A percentile compares a stretch with the other conserved stretches of the same genome.
Conservation (phyloP, 2,329 filamentous ascomycete species). For the Exophiala aquamarina region DNA sequence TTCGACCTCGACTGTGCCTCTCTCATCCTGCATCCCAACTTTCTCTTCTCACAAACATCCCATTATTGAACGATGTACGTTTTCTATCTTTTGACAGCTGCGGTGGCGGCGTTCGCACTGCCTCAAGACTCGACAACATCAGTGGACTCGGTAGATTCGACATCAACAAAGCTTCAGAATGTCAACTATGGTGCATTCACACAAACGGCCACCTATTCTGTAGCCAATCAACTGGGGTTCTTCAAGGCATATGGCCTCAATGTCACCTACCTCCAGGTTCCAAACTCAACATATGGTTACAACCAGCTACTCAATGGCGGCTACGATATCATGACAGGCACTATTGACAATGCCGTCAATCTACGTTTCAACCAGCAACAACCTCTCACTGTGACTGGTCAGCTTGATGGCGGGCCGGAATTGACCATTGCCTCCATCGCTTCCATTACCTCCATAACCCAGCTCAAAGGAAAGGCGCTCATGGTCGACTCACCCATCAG, state of each 20-base stretch:
- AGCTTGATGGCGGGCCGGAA: constrained; percentile 34
- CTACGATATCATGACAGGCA: constrained; percentile 33
- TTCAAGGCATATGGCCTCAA: constrained; percentile 31
- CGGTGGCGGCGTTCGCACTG: no score
- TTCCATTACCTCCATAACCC: constrained; percentile 28
- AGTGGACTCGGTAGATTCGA: neutral
- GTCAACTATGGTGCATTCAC: constrained; percentile 25
- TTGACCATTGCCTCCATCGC: constrained; percentile 31
- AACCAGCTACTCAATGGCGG: constrained; percentile 25
- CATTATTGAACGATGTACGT: no score
- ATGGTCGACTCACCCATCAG: constrained; percentile 33
- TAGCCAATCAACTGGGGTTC: constrained; percentile 41
- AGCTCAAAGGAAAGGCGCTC: constrained; percentile 30
- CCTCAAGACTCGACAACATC: no score
- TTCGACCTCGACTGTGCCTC: no score
- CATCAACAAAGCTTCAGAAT: neutral
- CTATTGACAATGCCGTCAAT: constrained; percentile 34
- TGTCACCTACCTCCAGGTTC: constrained; percentile 32
- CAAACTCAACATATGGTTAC: constrained; percentile 31
- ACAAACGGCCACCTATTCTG: constrained; percentile 32
- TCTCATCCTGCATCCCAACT: no score
- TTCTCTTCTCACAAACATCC: no score
- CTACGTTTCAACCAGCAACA: constrained; percentile 31
- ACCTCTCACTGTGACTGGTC: constrained; percentile 32
- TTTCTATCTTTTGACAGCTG: no score